A percentile compares a stretch with the other conserved stretches of the same genome.
phyloP scores from a whole-genome alignment of 1,284 basidiomycete genomes.

The Pterulicium gracile region DNA sequence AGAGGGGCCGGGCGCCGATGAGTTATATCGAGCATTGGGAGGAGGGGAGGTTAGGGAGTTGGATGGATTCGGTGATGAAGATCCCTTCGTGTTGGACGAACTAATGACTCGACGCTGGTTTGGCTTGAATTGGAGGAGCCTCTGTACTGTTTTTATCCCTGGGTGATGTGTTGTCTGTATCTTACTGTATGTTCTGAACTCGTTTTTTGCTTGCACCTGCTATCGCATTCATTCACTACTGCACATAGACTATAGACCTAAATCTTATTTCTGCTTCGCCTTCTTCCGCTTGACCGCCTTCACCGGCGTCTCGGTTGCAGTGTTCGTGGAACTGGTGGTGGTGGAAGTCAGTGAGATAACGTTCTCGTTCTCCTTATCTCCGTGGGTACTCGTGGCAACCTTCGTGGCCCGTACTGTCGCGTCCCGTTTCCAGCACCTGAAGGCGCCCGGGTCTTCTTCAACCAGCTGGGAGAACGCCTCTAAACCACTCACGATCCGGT shows the following conservation, averaged over 20 bases:
- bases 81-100: conserved; percentile 77
- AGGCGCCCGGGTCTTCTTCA: conserved; percentile 19
- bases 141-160: neutral
- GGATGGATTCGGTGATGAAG: conserved; percentile 65
- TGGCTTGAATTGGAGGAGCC: no score
- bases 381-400: neutral
- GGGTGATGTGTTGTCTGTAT: neutral
- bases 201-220: no score
- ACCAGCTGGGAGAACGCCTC: conserved; percentile 24
- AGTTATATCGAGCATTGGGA: conserved; percentile 80
- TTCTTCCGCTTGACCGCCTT: neutral
- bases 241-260: neutral
- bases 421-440: conserved; percentile 37
- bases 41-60: conserved; percentile 60
- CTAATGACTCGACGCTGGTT: neutral
- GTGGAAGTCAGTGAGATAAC: neutral
- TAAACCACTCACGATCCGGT: conserved; percentile 28
- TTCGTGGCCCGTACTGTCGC: no score
- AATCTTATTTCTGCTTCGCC: neutral
- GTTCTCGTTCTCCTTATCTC: neutral
- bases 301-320: neutral
- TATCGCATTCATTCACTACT: no score
- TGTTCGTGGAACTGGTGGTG: neutral
- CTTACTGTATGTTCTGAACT: neutral
- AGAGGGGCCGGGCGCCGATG: conserved; percentile 48